Evolutionary conservation across 148 eudicot genomes (phyloP), one percentile per base, ranked within the genome.

Genomic region (Fallopia convolvulus): DNA sequence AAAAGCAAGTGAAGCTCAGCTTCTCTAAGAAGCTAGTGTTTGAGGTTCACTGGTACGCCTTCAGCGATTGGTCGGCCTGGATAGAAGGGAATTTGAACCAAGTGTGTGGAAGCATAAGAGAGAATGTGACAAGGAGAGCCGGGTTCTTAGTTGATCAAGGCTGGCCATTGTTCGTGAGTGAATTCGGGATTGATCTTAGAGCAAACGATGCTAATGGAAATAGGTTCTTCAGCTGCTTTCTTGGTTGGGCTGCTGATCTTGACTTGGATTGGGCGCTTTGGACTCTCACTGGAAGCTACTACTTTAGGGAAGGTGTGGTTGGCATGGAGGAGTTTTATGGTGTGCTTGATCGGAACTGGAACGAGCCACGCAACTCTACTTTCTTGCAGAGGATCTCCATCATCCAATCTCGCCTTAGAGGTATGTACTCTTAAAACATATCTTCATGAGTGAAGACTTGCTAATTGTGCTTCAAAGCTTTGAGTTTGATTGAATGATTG

Each of bases 191-290:
- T 2, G 93, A 95, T 58, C 85, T 83, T 33, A 91, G 89, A 79
- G 97, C 91, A 5, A 83, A 63, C 0, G 85, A 84, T 88, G 90
- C 76, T 1, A 87, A 91, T 84, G 97, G 90, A 32, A 93, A 91
- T 71, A 85, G 97, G 86, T 95, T 82, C 83, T 84, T 92, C 66
- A 85, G 81, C 72, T 92, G 99, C 77, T 91, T 95, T 75, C 72
- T 91, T 80, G 89, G 86, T 32, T 81, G 87, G 97, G 88, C 90
- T 3, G 92, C 91, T 77, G 90, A 95, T 40, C 66, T 80, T 72
- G 99, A 95, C 80, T 80, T 90, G 66, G 99, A 95, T 74, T 95
- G 90, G 90, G 99, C 97, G 2, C 74, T 84, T 15, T 93, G 99
- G 99, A 85, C 94, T 39, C 83, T 93, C 47, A 87, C 61, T 33